These are phyloP conservation scores for Beta macrorhiza DNA, from an alignment of 179 eudicot genomes.

Conservation along the genomic window DNA sequence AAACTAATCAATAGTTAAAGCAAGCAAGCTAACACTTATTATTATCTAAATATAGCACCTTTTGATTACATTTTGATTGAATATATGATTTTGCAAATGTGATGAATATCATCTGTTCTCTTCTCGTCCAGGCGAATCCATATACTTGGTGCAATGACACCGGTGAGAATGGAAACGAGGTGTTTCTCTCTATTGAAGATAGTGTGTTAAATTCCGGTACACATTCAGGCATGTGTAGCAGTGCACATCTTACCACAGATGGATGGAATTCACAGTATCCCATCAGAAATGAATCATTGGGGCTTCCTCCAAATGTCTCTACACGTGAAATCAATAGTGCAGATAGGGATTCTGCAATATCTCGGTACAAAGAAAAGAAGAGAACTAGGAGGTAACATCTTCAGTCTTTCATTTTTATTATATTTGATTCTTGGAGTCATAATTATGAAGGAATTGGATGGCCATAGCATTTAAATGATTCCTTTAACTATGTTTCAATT, in stretches of 20 bases:
- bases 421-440: neutral
- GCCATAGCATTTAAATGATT: neutral
- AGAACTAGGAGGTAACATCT: slow-evolving; percentile 71
- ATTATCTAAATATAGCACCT: neutral
- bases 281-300: slow-evolving; percentile 30
- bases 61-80: neutral
- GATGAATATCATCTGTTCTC: slow-evolving; percentile 14
- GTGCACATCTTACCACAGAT: slow-evolving; percentile 30
- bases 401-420: neutral
- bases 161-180: slow-evolving; percentile 39
- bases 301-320: slow-evolving; percentile 38
- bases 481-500: neutral
- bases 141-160: slow-evolving; percentile 32
- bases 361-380: slow-evolving; percentile 93
- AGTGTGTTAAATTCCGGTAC: slow-evolving; percentile 45
- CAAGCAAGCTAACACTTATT: neutral
- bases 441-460: neutral
- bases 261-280: slow-evolving; percentile 28
- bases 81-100: neutral
- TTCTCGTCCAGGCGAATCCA: slow-evolving; percentile 45
- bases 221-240: slow-evolving; percentile 41
- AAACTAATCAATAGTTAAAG: neutral
- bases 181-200: slow-evolving; percentile 43
- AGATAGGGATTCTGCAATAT: slow-evolving; percentile 68
- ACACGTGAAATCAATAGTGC: slow-evolving; percentile 51